phyloP scores from a whole-genome alignment of 208 protist genomes.

The Acanthamoeba divionensis region DNA sequence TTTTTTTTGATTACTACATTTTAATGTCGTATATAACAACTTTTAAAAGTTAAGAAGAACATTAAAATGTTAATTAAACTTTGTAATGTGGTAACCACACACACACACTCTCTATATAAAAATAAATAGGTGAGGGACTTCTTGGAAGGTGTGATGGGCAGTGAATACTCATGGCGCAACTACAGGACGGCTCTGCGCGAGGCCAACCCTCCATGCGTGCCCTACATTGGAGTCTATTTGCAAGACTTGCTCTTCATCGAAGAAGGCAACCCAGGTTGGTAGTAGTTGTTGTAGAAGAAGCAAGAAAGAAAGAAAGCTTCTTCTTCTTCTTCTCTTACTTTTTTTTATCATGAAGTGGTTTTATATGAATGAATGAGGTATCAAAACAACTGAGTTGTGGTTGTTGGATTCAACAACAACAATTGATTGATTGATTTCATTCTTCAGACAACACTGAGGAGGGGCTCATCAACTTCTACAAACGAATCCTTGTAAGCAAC shows the following conservation, averaged over 20 bases:
- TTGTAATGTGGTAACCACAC: too few species aligned
- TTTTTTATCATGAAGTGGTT: too few species aligned
- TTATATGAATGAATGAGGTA: too few species aligned
- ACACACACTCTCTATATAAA: neutral
- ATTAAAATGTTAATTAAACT: too few species aligned
- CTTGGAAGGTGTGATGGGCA: neutral
- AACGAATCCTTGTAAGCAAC: conserved; percentile 3
- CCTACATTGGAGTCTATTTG: conserved; percentile 72
- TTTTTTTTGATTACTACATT: neutral
- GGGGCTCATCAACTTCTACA: conserved; percentile 59
- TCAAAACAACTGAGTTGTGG: conserved; percentile 60
- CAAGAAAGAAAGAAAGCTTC: too few species aligned
- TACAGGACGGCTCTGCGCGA: neutral
- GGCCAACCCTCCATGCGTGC: conserved; percentile 63
- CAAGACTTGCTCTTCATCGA: conserved; percentile 76
- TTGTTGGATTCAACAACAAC: conserved; percentile 70
- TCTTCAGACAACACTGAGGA: neutral
- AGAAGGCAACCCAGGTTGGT: conserved; percentile 67
- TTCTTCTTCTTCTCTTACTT: neutral
- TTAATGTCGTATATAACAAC: neutral
- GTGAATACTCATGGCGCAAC: neutral
- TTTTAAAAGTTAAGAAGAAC: too few species aligned
- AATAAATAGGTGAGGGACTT: neutral
- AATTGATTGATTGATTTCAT: conserved; percentile 74
- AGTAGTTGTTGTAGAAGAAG: too few species aligned